These are phyloP conservation scores for Phytophthora foliorum DNA, from an alignment of 352 stramenopile genomes.

Conservation along the genomic window DNA sequence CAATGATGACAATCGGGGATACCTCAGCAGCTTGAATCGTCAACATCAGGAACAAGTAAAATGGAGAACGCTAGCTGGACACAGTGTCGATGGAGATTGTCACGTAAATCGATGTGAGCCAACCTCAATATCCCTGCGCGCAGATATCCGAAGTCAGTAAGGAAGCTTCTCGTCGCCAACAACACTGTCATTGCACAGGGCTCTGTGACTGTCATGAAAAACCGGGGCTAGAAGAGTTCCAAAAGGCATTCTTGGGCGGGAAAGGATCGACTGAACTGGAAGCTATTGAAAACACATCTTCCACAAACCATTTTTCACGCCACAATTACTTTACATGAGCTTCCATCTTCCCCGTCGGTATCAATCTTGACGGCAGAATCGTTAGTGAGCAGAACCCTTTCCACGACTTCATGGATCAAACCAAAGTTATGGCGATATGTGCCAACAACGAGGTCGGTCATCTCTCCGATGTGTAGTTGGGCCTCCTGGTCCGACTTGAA, in stretches of 20 bases:
- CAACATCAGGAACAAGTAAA: conserved; percentile 54
- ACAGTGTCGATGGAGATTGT: conserved; percentile 36
- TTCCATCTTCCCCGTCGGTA: not conserved
- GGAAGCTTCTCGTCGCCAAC: not conserved
- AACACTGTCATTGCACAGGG: conserved; percentile 17
- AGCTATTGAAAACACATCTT: too few species aligned
- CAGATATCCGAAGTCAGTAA: conserved; percentile 58
- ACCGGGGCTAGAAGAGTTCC: conserved; percentile 22
- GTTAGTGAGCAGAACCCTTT: conserved; percentile 22
- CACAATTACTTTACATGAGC: not conserved
- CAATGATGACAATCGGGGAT: conserved; percentile 36
- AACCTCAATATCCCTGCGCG: conserved; percentile 43
- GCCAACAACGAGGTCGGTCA: conserved; percentile 40
- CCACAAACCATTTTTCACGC: not conserved
- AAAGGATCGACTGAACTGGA: too few species aligned
- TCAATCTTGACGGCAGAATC: not conserved
- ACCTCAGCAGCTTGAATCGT: conserved; percentile 34
- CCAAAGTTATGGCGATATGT: conserved; percentile 37
- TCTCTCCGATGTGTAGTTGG: conserved; percentile 32
- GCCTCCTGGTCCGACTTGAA: conserved; percentile 29
- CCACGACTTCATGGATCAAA: conserved; percentile 29
- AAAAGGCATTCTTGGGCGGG: too few species aligned
- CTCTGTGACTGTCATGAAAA: conserved; percentile 26
- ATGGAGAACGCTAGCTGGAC: conserved; percentile 53
- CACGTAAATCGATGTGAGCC: conserved; percentile 58